Evolutionary conservation across 768 basidiomycete genomes (phyloP).

Genomic region (Termitomyces sp.): DNA sequence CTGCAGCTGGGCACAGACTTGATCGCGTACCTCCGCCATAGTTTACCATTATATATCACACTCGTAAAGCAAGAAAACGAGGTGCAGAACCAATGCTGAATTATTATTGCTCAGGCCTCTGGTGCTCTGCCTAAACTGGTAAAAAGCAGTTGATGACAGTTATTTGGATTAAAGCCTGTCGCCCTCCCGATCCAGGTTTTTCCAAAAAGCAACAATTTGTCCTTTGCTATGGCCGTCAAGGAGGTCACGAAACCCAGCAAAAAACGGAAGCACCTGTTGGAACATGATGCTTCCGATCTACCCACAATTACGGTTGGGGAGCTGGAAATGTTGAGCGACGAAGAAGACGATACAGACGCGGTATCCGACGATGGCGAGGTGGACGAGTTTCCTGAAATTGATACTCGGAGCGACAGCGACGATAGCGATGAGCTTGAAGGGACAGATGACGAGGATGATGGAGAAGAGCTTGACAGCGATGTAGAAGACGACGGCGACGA

Average conservation of each 20-base stretch:
- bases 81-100: neutral
- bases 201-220: constrained; percentile 10
- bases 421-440: neutral
- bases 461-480: constrained; percentile 27
- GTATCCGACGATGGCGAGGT: constrained; percentile 53
- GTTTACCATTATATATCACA: constrained; percentile 57
- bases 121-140: constrained; percentile 3
- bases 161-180: constrained; percentile 22
- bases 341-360: constrained; percentile 47
- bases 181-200: constrained; percentile 20
- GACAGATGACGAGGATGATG: constrained; percentile 26
- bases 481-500: constrained; percentile 37
- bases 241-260: constrained; percentile 31
- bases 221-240: constrained; percentile 28
- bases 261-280: constrained; percentile 56
- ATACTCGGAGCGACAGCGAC: constrained; percentile 47
- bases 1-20: neutral
- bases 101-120: neutral
- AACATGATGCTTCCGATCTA: constrained; percentile 29
- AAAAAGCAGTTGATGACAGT: constrained; percentile 17
- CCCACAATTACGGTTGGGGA: constrained; percentile 35
- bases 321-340: constrained; percentile 74
- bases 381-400: constrained; percentile 73
- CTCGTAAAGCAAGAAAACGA: neutral
- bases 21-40: constrained; percentile 73